Evolutionary conservation across 441 rosid genomes (phyloP), one percentile per base, ranked within the genome.

Genomic region (Pelargonium myrrhifolium): DNA sequence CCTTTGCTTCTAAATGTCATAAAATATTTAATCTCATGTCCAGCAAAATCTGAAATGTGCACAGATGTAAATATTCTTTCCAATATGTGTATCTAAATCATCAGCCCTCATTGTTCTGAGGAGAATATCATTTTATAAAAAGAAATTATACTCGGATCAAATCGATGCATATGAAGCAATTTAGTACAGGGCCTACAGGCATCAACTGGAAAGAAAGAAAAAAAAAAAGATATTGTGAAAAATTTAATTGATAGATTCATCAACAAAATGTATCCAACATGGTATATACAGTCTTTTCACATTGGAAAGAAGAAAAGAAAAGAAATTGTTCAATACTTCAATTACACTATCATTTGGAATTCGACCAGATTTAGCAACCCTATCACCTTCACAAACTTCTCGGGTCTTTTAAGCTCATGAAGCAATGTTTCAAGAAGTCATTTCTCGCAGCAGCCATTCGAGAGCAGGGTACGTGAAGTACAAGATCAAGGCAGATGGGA

Each of bases 1-100:
- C 65, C 80, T 82, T 78, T 89, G 87, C 80, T 82, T 67, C 79
- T 87, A 68, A 86, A 56, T 55, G n/a, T 51, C 37, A 20, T 35
- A 31, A 65, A 20, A 49, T 39, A 17, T 45, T 20, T 47, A 60
- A 24, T 2, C 58, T 72, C 12, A 39, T 26, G 56, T 17, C 45
- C 42, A 62, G 3, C 39, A 75, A 59, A 51, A 59, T 71, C 58
- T 15, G 60, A 26, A 61, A 64, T 55, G 64, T 70, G 68, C 73
- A 62, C 21, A 53, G 6, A 51, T 51, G 65, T 64, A 65, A 51
- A 45, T 55, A 74, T 59, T 72, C 14, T 47, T 12, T 63, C 49
- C 60, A 6, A 24, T 22, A 26, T 55, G 65, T 65, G 40, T 68
- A 62, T 66, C 37, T 47, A 65, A 31, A n/a, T 58, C 20, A 17